Base-by-base conservation (phyloP, 495 filamentous ascomycete genomes). In the Neohortaea acidophila region DNA sequence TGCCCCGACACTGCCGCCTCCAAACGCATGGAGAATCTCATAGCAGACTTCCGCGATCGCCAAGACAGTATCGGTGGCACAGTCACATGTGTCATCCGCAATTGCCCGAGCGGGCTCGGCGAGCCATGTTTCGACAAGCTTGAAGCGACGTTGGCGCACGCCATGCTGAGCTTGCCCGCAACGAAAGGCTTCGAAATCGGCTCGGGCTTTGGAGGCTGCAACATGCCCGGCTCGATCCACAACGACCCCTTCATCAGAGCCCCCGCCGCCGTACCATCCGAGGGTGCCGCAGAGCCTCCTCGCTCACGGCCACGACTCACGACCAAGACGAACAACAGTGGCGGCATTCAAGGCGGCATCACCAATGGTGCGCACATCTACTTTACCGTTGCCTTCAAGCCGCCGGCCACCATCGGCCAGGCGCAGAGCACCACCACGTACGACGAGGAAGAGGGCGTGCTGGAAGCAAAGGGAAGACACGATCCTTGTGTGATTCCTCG, bases 161-260 rank as follows among this genome's bases (percentile, higher is more conserved):
- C 84, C 20, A 96, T 97, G 89, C 75, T 97, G 47, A 84, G 77
- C 58, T 91, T 97, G 56, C 91, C 89, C 9, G 89, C 89, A 4
- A 93, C 87, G 17, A 97, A 97, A 60, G 86, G 81, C 36, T 96
- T 97, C 60, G 87, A 96, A 52, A 78, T 97, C 51, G 89, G 91
- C 35, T 92, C 84, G 36, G 89, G 89, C 14, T 94, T 96, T 58
- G 77, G 73, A 29, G 86, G 86, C 37, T 84, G 78, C 51, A 77
- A 85, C 52, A 62, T 96, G 5, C 82, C 85, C 1, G 89, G 89
- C 12, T 93, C 84, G 3, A 70, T 73, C 23, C 87, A 96, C 68
- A 97, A 97, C 59, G 89, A 96, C 56, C 68, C 83, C 40, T 97
- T 96, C 58, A 64, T 89, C 34, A 66, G 67, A 17, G 54, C 73